Percentiles rank a stretch among this genome's conserved stretches.
Conservation (phyloP, 176 grass and related monocot genomes). For the Thalia dealbata region DNA sequence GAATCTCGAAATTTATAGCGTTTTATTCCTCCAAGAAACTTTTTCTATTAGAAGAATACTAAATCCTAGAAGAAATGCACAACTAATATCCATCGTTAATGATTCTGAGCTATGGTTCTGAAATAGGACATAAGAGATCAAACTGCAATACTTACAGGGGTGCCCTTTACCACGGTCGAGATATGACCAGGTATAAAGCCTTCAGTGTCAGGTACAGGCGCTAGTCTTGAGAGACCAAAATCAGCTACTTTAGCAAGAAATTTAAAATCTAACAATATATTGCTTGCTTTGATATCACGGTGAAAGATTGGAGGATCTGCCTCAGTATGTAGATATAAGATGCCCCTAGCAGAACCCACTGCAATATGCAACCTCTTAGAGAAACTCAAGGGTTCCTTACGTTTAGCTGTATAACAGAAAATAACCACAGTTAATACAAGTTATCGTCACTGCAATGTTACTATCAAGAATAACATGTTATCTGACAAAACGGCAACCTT, state of each 20-base stretch:
- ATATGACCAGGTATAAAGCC: conserved; percentile 55
- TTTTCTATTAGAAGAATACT: too few relatives aligned
- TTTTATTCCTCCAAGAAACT: too few relatives aligned
- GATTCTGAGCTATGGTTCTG: neutral
- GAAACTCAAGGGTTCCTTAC: conserved; percentile 51
- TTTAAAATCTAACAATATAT: conserved; percentile 76
- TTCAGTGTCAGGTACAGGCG: conserved; percentile 61
- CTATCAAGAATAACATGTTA: neutral
- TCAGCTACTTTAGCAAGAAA: conserved; percentile 88
- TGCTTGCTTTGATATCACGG: conserved; percentile 92
- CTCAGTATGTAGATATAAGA: conserved; percentile 83
- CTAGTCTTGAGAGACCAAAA: conserved; percentile 94
- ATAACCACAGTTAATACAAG: neutral
- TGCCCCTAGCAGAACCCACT: conserved; percentile 74
- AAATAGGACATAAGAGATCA: neutral
- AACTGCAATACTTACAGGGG: conserved; percentile 40
- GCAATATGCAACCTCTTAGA: conserved; percentile 49
- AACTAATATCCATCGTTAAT: neutral
- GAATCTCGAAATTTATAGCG: too few relatives aligned
- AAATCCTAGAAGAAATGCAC: neutral
- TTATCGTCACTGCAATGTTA: neutral
- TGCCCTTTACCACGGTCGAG: conserved; percentile 92
- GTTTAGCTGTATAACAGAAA: conserved; percentile 31
- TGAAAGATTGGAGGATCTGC: conserved; percentile 94
- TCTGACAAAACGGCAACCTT: neutral